A percentile compares a stretch with the other conserved stretches of the same genome.
phyloP scores from a whole-genome alignment of 2,329 filamentous ascomycete genomes.

The Orbilia brochopaga region DNA sequence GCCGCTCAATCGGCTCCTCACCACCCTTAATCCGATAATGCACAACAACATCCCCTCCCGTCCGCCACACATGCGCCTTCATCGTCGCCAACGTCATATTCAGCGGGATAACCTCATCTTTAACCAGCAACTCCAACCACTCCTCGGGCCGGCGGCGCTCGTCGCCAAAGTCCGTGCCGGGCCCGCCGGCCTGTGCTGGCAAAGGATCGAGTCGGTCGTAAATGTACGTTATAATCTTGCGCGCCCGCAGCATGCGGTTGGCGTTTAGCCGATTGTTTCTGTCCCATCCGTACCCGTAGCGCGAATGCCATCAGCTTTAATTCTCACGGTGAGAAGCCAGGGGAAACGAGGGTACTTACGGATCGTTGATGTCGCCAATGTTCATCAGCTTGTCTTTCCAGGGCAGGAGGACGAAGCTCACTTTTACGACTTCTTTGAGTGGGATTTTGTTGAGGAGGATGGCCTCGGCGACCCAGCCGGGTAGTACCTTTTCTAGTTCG shows the following conservation, averaged over 20 bases:
- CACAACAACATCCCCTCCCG: conserved; percentile 87
- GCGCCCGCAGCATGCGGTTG: conserved; percentile 92
- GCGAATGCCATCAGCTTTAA: background rate
- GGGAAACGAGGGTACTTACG: conserved; percentile 21
- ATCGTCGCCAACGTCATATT: conserved; percentile 94
- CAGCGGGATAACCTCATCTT: conserved; percentile 78
- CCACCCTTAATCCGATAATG: conserved; percentile 92
- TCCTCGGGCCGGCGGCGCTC: conserved; percentile 75
- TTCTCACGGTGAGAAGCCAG: conserved; percentile 23
- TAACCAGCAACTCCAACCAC: conserved; percentile 93
- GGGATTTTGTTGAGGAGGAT: conserved; percentile 82
- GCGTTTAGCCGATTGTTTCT: conserved; percentile 90
- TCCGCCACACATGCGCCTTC: conserved; percentile 90
- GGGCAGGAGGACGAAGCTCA: conserved; percentile 90
- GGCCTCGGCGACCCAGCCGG: conserved; percentile 90
- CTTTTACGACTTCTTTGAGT: conserved; percentile 88
- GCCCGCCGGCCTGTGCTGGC: conserved; percentile 34
- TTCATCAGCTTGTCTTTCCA: conserved; percentile 74
- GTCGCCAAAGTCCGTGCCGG: conserved; percentile 49
- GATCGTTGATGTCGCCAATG: conserved; percentile 65
- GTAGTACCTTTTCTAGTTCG: conserved; percentile 81
- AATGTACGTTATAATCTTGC: conserved; percentile 91
- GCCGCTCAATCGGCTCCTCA: conserved; percentile 63
- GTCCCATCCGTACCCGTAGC: conserved; percentile 22
- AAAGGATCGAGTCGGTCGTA: conserved; percentile 82